These are phyloP conservation scores for Starmerella sirachaensis DNA, from an alignment of 805 yeast species.

Conservation along the genomic window DNA sequence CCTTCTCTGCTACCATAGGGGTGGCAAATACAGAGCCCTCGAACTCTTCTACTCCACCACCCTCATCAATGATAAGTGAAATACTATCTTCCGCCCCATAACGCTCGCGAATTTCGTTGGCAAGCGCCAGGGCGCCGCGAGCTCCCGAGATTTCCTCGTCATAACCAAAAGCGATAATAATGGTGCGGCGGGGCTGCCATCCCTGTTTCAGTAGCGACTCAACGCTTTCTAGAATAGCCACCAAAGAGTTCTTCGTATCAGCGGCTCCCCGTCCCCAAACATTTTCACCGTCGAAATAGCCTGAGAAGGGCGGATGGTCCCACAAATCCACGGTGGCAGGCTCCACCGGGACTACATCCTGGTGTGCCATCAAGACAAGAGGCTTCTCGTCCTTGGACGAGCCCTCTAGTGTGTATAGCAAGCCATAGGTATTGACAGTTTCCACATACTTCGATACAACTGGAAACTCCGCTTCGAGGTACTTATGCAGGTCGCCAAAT, in stretches of 20 bases:
- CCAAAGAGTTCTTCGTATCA: conserved; percentile 62
- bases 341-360: conserved; percentile 72
- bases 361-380: conserved; percentile 59
- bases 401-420: conserved; percentile 56
- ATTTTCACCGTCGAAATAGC: conserved; percentile 50
- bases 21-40: conserved; percentile 42
- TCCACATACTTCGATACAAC: conserved; percentile 37
- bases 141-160: conserved; percentile 68
- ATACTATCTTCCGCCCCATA: conserved; percentile 48
- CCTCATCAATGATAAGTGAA: conserved; percentile 62
- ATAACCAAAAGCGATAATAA: conserved; percentile 57
- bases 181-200: conserved; percentile 49
- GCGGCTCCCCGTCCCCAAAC: conserved; percentile 69
- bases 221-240: conserved; percentile 55
- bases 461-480: conserved; percentile 46
- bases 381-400: conserved; percentile 44
- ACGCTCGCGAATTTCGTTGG: conserved; percentile 36
- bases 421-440: conserved; percentile 48
- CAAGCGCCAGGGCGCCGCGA: conserved; percentile 48
- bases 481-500: conserved; percentile 40
- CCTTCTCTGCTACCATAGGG: conserved; percentile 52
- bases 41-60: conserved; percentile 34
- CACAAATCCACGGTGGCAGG: conserved; percentile 42
- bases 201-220: conserved; percentile 42
- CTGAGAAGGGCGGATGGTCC: conserved; percentile 56